A percentile compares a stretch with the other conserved stretches of the same genome.
Conservation (phyloP, 2,329 filamentous ascomycete genomes). For the Cercospora canescens region DNA sequence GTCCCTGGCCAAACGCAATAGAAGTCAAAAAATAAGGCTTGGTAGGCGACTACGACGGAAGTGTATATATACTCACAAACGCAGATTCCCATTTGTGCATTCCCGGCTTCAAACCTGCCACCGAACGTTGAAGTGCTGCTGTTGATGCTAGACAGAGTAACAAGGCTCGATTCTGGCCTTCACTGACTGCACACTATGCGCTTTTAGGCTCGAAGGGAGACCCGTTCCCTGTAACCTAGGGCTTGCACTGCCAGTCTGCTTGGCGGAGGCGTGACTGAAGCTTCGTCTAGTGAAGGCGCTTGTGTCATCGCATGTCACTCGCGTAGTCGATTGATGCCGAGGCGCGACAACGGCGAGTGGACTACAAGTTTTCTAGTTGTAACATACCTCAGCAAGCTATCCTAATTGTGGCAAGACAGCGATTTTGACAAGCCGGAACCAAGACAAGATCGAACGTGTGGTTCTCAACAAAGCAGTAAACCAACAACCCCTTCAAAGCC, state of each 20-base stretch:
- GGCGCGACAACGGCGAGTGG: neutral
- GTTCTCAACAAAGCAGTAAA: neutral
- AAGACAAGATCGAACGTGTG: neutral
- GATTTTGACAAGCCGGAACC: neutral
- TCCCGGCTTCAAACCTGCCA: neutral
- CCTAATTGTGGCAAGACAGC: neutral
- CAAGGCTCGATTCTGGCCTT: neutral
- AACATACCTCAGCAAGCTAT: neutral
- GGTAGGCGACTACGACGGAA: constrained; percentile 1
- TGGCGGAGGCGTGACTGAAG: neutral
- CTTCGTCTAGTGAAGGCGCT: neutral
- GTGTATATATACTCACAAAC: constrained; percentile 19
- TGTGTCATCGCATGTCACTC: neutral
- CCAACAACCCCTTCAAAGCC: neutral
- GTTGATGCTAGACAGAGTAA: neutral
- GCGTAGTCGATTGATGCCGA: neutral
- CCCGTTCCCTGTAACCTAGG: neutral
- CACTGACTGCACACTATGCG: neutral
- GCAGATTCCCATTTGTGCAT: constrained; percentile 11
- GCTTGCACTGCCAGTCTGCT: neutral
- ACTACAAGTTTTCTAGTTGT: neutral
- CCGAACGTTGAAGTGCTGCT: neutral
- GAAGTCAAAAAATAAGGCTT: neutral
- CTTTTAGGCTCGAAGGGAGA: neutral
- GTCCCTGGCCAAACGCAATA: constrained; percentile 9